A percentile compares a stretch with the other conserved stretches of the same genome.
phyloP scores from a whole-genome alignment of 129 eudicot genomes.

The Artemisia tridentata region DNA sequence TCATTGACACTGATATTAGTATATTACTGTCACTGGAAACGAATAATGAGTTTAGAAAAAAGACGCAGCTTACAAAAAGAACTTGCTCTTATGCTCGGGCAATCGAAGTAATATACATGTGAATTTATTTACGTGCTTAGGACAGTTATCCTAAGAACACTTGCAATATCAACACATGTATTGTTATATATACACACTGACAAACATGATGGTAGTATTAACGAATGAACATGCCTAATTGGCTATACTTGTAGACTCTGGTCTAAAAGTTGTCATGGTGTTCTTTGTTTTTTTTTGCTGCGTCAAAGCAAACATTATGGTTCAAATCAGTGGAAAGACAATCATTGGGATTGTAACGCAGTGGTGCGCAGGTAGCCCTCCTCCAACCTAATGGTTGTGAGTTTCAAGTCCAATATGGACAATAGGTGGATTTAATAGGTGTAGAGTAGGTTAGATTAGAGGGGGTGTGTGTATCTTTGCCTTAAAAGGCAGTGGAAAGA shows the following conservation, averaged over 20 bases:
- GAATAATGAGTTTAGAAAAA: not conserved
- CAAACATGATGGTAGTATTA: not conserved
- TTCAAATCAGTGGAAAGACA: slow-evolving; percentile 18
- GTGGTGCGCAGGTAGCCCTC: too few species aligned
- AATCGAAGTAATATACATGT: not conserved
- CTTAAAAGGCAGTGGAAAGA: slow-evolving; percentile 10
- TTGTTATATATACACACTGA: not conserved
- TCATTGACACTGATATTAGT: not conserved
- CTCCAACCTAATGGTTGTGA: too few species aligned
- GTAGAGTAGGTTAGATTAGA: too few species aligned
- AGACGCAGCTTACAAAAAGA: not conserved
- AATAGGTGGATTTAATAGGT: too few species aligned
- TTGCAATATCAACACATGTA: not conserved
- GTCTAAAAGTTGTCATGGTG: not conserved
- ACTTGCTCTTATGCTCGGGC: not conserved
- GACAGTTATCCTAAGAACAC: not conserved
- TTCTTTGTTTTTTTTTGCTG: not conserved
- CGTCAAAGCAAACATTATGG: slow-evolving; percentile 9
- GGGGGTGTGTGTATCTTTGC: too few species aligned
- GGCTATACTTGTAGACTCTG: slow-evolving; percentile 6
- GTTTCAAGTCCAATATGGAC: too few species aligned
- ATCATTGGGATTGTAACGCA: too few species aligned
- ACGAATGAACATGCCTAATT: not conserved
- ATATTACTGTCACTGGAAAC: not conserved
- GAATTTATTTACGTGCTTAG: not conserved